Evolutionary conservation across 345 rosid species (phyloP).

Genomic region (Pistacia integerrima): DNA sequence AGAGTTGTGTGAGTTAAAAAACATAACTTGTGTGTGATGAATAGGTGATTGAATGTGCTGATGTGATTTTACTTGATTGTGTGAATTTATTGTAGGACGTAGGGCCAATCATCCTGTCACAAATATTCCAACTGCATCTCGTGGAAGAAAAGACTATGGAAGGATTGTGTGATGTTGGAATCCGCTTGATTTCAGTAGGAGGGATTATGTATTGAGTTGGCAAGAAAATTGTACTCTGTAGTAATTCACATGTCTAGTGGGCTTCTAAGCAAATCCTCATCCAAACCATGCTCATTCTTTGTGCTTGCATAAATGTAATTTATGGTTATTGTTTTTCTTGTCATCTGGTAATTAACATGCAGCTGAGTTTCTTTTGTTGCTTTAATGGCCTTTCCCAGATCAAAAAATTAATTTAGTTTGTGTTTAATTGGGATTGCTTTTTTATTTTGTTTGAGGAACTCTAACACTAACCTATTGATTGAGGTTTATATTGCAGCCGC

Average conservation of each 20-base stretch:
- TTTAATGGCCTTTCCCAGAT: background rate
- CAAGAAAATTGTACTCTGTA: conserved; percentile 47
- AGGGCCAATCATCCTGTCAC: conserved; percentile 70
- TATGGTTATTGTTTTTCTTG: conserved; percentile 33
- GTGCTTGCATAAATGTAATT: conserved; percentile 53
- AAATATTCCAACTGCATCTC: conserved; percentile 75
- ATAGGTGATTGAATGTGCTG: conserved; percentile 10
- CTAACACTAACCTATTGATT: conserved; percentile 11
- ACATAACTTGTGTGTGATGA: conserved; percentile 1
- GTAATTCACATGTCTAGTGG: conserved; percentile 68
- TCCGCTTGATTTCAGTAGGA: conserved; percentile 34
- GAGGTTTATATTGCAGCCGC: conserved; percentile 26
- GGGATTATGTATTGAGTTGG: conserved; percentile 53
- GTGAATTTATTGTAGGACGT: conserved; percentile 59
- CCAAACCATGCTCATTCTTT: conserved; percentile 44
- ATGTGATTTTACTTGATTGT: conserved; percentile 22
- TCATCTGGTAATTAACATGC: conserved; percentile 23
- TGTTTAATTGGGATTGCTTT: background rate
- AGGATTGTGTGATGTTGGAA: conserved; percentile 63
- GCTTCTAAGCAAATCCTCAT: conserved; percentile 44
- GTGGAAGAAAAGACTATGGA: conserved; percentile 89
- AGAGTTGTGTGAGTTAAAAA: conserved; percentile 5
- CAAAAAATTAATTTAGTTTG: background rate
- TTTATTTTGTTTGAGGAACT: conserved; percentile 9
- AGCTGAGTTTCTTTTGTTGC: conserved; percentile 21